These are phyloP conservation scores for Chamaecyparis obtusa DNA, from an alignment of 75 land plant genomes.

Conservation along the genomic window DNA sequence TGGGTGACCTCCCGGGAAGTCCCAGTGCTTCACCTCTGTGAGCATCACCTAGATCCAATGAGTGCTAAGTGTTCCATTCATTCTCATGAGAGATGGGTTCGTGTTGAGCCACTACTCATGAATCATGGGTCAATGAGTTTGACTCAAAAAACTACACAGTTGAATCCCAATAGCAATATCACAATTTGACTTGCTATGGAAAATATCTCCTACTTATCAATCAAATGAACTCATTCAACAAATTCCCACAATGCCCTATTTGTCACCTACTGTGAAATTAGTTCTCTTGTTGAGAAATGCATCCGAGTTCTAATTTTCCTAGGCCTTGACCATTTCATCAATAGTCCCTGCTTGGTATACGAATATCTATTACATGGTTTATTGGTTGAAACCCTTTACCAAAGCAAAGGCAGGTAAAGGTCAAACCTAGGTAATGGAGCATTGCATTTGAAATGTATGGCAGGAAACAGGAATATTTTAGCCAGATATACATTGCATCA, in stretches of 20 bases:
- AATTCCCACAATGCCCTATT: neutral
- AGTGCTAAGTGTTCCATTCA: no score
- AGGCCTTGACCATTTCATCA: neutral
- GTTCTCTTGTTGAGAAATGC: neutral
- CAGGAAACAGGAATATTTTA: neutral
- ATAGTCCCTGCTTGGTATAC: neutral
- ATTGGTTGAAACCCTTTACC: neutral
- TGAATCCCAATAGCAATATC: no score
- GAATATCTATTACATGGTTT: no score
- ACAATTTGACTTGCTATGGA: no score
- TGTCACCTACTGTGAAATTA: neutral
- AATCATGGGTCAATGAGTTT: no score
- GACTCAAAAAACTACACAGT: no score
- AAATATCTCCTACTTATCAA: no score
- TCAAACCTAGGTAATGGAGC: neutral
- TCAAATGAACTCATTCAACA: neutral
- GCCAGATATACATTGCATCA: neutral
- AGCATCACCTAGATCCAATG: no score
- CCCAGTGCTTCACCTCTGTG: no score
- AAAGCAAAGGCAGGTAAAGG: neutral
- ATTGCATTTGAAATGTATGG: neutral
- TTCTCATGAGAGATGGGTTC: no score
- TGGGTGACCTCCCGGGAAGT: no score
- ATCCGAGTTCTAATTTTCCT: neutral
- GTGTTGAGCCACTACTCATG: no score